Evolutionary conservation across 1,284 basidiomycete genomes (phyloP), one percentile per base, ranked within the genome.

Genomic region (Athelia sp.): DNA sequence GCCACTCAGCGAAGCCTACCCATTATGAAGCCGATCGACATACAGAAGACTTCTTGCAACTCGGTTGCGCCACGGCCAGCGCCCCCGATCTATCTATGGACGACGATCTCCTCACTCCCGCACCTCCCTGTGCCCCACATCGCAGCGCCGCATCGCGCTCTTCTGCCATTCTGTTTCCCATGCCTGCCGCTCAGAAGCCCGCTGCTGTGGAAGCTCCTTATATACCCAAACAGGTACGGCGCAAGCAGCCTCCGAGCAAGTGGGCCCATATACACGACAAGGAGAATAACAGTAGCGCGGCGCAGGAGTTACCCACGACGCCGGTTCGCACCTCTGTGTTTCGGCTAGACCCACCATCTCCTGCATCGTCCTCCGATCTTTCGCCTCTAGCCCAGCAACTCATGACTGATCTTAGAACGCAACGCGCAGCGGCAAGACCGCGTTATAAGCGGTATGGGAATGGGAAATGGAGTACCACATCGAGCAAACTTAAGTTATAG

Each of bases 311-410:
- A 11, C 56, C 62, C 15, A 43, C 57, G 35, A 64, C 63, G 35
- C 62, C 65, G 26, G 50, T 56, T 14, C 63, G 63, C 38, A 49
- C 61, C 18, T 56, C 59, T 1, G 67, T 63, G 52, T 69, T 71
- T 50, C 66, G 62, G 29, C 64, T 66, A 9, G 67, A 65, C 1
- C 62, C 61, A 26, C 74, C 81, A 2, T 84, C 82, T 3, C 81
- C 84, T n/a, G 75, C 80, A n/a, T 82, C 78, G 22, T 87, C 85
- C 3, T 77, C 83, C 13, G 87, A 88, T 55, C 66, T 89, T 45
- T 88, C 86, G 19, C 83, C 84, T 11, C 64, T 82, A 31, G 81
- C 75, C 8, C 73, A 72, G 55, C 74, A 83, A 59, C 73, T 89
- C 59, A 88, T 88, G 87, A 66, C 68, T 50, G 74, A 80, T 57